Conservation (phyloP, 805 yeast genomes). For the Candida quercuum region DNA sequence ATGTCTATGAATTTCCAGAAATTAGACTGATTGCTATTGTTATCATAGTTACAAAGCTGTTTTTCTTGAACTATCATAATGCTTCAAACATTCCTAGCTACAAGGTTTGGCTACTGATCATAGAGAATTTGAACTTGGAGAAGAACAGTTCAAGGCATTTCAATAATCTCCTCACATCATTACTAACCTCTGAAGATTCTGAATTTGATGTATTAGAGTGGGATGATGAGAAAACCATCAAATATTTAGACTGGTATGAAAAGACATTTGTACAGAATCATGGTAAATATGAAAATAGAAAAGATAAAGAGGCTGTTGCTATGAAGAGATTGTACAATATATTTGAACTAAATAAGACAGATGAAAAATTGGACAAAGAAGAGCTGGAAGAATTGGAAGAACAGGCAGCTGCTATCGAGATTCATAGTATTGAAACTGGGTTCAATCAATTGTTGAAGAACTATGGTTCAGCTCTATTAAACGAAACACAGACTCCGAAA, state of each 20-base stretch:
- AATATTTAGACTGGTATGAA: conserved; percentile 48
- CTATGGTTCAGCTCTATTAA: not conserved
- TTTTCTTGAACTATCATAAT: conserved; percentile 12
- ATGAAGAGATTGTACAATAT: conserved; percentile 20
- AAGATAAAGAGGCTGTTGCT: conserved; percentile 10
- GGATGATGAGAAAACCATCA: conserved; percentile 39
- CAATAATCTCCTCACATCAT: conserved; percentile 6
- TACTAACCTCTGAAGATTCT: conserved; percentile 18
- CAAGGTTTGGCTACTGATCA: conserved; percentile 17
- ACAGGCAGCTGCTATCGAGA: not conserved
- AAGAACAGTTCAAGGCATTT: conserved; percentile 5
- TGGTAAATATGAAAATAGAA: conserved; percentile 21
- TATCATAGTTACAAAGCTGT: conserved; percentile 17
- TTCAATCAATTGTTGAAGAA: not conserved
- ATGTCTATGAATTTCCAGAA: conserved; percentile 36
- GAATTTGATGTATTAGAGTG: conserved; percentile 38
- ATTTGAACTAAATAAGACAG: conserved; percentile 13
- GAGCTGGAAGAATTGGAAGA: not conserved
- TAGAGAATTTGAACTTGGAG: conserved; percentile 13
- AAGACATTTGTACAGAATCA: conserved; percentile 23
- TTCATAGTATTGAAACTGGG: conserved; percentile 1
- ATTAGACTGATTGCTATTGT: conserved; percentile 10
- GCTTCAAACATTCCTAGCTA: not conserved
- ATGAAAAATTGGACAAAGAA: not conserved
- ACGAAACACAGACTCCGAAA: too few relatives aligned